Evolutionary conservation across 257 asterid genomes (phyloP), one percentile per base, ranked within the genome.

Genomic region (Galeopsis tetrahit): DNA sequence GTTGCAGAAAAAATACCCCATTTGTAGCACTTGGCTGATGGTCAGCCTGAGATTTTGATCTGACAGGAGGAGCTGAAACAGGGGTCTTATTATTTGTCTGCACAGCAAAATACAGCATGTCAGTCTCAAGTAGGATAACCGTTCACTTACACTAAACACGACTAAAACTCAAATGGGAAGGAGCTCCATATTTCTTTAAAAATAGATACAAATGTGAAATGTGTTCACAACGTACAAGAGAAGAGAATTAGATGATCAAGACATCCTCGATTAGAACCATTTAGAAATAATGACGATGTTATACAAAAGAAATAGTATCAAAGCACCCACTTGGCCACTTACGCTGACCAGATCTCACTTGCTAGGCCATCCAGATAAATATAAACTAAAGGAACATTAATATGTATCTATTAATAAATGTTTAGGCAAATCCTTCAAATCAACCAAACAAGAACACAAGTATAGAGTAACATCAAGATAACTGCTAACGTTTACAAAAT

Each of bases 71-170:
- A 55, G 82, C 77, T 44, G 91, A 66, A 67, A 62, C 83, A 64
- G 85, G 71, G 57, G 77, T 75, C 90, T 82, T 93, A 48, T 82
- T 93, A 48, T 71, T 81, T 43, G 70, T 81, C 96, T 93, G 85
- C 86, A 78, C 32, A 53, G 59, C 28, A 21, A 67, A 42, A 60
- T 10, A n/a, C 63, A 63, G 66, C 36, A 43, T 14, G 60, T 72
- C 68, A 76, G 38, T 51, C 63, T 39, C 52, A 65, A 57, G 38
- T 36, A 38, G 21, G 7, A 58, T 67, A 57, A 59, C 7, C 13
- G 56, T 28, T 35, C 52, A 42, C 6, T 75, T 59, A 2, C 17
- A 46, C 5, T 7, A 31, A 11, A 58, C 9, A 17, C 4, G 35
- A 53, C 79, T 4, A 58, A 66, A 42, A 65, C 36, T 38, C 36